Percentiles rank a stretch among this genome's conserved stretches.
Evolutionary conservation across 352 stramenopile genomes (phyloP).

Genomic region (Pythium sp.): DNA sequence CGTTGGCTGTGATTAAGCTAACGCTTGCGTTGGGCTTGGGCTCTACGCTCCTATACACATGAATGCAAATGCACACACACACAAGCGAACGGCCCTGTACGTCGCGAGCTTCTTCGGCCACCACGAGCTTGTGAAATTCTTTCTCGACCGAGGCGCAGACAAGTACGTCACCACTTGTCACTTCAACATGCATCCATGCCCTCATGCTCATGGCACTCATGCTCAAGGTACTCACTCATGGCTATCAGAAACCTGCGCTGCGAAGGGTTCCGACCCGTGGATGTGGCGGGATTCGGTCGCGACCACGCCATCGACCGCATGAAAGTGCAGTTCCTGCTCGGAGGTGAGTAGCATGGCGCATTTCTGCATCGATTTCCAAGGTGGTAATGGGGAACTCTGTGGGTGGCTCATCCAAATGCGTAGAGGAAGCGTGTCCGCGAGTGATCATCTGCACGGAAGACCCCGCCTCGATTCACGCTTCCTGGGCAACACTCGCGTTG

Average conservation of each 20-base stretch:
- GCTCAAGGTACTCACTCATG: neutral
- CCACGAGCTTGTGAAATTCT: constrained; percentile 42
- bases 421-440: constrained; percentile 15
- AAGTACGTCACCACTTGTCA: constrained; percentile 27
- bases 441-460: constrained; percentile 20
- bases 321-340: constrained; percentile 60
- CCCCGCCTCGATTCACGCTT: constrained; percentile 6
- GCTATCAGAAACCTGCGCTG: constrained; percentile 43
- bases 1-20: neutral
- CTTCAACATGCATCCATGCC: neutral
- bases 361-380: neutral
- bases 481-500: constrained; percentile 3
- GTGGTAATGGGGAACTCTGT: neutral
- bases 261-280: constrained; percentile 35
- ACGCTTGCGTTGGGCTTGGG: neutral
- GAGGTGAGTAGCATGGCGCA: constrained; percentile 29
- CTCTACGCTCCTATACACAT: neutral
- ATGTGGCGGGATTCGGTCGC: constrained; percentile 46
- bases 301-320: constrained; percentile 48
- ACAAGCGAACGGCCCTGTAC: constrained; percentile 64
- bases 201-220: neutral
- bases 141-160: constrained; percentile 58
- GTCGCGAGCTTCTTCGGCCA: constrained; percentile 66
- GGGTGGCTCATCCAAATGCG: neutral
- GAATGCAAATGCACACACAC: neutral